phyloP scores from a whole-genome alignment of 768 basidiomycete genomes.

The Rhizopogon sp. region DNA sequence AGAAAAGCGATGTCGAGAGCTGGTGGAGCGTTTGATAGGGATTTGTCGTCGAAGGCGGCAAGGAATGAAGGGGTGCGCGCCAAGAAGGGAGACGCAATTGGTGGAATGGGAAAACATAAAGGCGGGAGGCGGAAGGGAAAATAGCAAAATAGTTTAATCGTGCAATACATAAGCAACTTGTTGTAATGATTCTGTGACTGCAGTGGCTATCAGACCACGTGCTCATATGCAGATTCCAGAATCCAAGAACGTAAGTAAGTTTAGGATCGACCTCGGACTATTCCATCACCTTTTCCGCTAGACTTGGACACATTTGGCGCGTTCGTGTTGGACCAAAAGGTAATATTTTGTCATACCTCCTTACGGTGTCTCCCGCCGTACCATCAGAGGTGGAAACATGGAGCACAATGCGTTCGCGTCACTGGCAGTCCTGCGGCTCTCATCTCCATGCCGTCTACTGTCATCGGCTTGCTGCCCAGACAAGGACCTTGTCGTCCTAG shows the following conservation, averaged over 20 bases:
- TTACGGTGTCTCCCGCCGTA: no score
- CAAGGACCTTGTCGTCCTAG: slow-evolving; percentile 70
- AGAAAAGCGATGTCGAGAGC: slow-evolving; percentile 26
- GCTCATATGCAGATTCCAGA: no score
- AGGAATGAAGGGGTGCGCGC: slow-evolving; percentile 58
- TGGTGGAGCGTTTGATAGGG: slow-evolving; percentile 51
- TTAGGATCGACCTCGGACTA: neutral
- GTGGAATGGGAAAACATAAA: slow-evolving; percentile 46
- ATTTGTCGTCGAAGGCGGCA: slow-evolving; percentile 43
- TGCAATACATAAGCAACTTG: neutral
- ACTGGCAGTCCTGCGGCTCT: slow-evolving; percentile 52
- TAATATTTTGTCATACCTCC: neutral
- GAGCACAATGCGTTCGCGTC: slow-evolving; percentile 45
- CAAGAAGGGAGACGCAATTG: slow-evolving; percentile 54
- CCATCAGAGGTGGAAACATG: slow-evolving; percentile 22
- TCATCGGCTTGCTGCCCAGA: slow-evolving; percentile 75
- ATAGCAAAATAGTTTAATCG: slow-evolving; percentile 7
- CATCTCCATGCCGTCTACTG: slow-evolving; percentile 53
- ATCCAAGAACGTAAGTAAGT: neutral
- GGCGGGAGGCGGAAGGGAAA: slow-evolving; percentile 33
- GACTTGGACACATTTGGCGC: neutral
- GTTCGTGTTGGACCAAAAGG: no score
- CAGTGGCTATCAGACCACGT: neutral
- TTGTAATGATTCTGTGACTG: slow-evolving; percentile 6
- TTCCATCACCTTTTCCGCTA: no score